Evolutionary conservation across 805 yeast genomes (phyloP).

Genomic region (Pichia scutulata): DNA sequence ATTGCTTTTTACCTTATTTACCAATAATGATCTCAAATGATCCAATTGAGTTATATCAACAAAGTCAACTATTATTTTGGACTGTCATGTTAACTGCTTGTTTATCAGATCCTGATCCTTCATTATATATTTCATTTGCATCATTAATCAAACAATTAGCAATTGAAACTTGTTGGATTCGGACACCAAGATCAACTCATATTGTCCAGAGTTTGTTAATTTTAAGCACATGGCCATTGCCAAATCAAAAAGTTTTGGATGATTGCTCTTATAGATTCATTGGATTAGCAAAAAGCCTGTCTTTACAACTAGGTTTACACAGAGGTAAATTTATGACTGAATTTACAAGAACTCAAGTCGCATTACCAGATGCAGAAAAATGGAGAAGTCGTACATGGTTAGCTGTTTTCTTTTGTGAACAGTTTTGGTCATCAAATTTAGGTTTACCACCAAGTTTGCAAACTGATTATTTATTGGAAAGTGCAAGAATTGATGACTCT

Average conservation of each 20-base stretch:
- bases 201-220: slow-evolving; percentile 84
- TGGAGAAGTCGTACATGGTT: slow-evolving; percentile 95
- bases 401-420: slow-evolving; percentile 80
- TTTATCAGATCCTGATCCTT: slow-evolving; percentile 79
- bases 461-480: slow-evolving; percentile 75
- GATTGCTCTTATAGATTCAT: slow-evolving; percentile 87
- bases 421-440: slow-evolving; percentile 80
- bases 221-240: slow-evolving; percentile 87
- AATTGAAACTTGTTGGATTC: slow-evolving; percentile 85
- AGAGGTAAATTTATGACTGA: slow-evolving; percentile 88
- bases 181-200: slow-evolving; percentile 90
- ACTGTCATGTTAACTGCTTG: slow-evolving; percentile 83
- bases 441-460: slow-evolving; percentile 85
- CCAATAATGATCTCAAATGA: slow-evolving; percentile 69
- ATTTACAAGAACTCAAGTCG: slow-evolving; percentile 82
- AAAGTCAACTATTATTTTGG: slow-evolving; percentile 85
- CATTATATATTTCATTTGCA: slow-evolving; percentile 66
- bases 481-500: slow-evolving; percentile 57
- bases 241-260: slow-evolving; percentile 85
- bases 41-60: slow-evolving; percentile 72
- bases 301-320: slow-evolving; percentile 83
- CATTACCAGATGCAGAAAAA: slow-evolving; percentile 81
- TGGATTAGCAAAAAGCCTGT: slow-evolving; percentile 77
- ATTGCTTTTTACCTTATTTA: slow-evolving; percentile 61
- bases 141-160: slow-evolving; percentile 79